Evolutionary conservation across 73 alveolate species (phyloP).

Genomic region (Tetrahymena elliotti): DNA sequence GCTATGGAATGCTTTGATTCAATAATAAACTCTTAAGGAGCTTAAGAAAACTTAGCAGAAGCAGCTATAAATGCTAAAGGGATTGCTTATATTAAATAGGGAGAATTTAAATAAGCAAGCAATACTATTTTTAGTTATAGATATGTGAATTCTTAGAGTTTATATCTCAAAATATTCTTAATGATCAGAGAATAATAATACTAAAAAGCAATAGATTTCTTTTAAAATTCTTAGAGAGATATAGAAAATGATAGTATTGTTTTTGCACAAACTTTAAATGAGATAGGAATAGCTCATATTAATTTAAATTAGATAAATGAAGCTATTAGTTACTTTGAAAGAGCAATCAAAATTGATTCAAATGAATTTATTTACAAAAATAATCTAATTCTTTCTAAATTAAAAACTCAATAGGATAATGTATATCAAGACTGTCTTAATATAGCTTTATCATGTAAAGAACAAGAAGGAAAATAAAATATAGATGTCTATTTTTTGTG

Average conservation of each 20-base stretch:
- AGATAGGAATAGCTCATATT: neutral
- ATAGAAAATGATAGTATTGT: neutral
- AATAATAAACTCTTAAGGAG: neutral
- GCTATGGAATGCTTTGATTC: neutral
- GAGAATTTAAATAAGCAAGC: neutral
- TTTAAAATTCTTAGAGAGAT: neutral
- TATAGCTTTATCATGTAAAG: neutral
- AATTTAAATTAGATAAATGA: neutral
- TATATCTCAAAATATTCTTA: no score
- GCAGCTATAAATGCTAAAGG: neutral
- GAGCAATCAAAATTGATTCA: neutral
- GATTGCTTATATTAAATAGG: neutral
- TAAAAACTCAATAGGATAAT: neutral
- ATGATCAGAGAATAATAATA: neutral
- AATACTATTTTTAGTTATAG: no score
- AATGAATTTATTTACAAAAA: neutral
- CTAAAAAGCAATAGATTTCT: neutral
- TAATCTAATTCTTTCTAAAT: neutral
- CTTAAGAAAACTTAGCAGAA: neutral
- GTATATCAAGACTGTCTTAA: neutral
- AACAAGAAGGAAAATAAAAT: neutral
- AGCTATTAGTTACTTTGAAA: neutral
- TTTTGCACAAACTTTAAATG: neutral
- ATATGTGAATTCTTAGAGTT: neutral
- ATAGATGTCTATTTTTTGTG: neutral